Percentiles rank a stretch among this genome's conserved stretches.
Evolutionary conservation across 345 rosid genomes (phyloP).

Genomic region (Eucalyptus sp.): DNA sequence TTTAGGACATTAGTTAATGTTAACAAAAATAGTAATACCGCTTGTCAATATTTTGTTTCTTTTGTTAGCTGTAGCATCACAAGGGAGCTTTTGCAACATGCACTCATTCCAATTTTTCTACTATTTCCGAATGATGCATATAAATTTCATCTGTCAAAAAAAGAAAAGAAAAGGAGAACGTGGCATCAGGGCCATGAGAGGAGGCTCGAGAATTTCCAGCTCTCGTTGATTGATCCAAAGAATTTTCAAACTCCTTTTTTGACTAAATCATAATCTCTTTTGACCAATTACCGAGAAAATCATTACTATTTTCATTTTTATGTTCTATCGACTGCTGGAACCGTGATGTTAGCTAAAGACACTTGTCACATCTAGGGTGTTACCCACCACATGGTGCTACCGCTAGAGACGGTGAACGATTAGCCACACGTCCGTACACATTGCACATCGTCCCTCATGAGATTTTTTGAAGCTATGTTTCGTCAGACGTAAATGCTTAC

Average conservation of each 20-base stretch:
- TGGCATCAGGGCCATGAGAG: background rate
- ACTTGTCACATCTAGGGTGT: background rate
- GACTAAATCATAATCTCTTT: background rate
- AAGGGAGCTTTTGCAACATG: background rate
- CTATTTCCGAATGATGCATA: background rate
- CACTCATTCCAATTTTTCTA: background rate
- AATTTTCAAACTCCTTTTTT: background rate
- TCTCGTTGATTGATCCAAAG: background rate
- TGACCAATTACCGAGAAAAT: background rate
- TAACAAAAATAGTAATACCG: background rate
- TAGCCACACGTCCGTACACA: background rate
- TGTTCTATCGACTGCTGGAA: background rate
- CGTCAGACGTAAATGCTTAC: background rate
- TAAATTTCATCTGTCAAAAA: background rate
- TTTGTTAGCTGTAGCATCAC: no score
- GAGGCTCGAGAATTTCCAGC: background rate
- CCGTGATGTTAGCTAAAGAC: background rate
- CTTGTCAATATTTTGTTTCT: background rate
- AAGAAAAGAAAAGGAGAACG: background rate
- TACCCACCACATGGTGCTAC: background rate
- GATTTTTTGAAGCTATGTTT: background rate
- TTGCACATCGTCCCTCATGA: background rate
- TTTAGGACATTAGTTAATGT: background rate
- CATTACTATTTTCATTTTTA: background rate
- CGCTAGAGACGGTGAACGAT: background rate